Evolutionary conservation across 192 early-diverging fungal species (phyloP).

Genomic region (Spizellomyces sp.): DNA sequence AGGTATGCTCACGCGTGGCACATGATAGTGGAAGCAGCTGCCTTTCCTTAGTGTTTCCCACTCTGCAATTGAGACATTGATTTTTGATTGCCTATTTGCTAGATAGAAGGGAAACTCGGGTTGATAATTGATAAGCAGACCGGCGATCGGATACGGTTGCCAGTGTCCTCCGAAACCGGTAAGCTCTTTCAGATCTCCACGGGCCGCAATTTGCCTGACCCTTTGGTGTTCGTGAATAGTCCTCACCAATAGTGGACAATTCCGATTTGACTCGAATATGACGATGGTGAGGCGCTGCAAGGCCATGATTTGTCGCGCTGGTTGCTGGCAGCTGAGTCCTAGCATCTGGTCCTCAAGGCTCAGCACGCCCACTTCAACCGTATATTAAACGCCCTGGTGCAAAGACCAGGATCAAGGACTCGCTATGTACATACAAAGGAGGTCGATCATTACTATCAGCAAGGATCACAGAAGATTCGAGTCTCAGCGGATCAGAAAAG

Average conservation of each 20-base stretch:
- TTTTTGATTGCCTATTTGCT: not conserved
- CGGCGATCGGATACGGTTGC: conserved; percentile 60
- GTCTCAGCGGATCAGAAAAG: conserved; percentile 42
- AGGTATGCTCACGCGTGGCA: not conserved
- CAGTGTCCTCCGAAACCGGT: conserved; percentile 68
- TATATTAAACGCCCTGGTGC: conserved; percentile 73
- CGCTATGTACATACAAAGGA: conserved; percentile 78
- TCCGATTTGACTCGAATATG: conserved; percentile 86
- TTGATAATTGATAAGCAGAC: conserved; percentile 70
- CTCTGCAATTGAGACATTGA: not conserved
- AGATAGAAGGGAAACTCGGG: conserved; percentile 95
- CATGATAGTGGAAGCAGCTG: too few species aligned
- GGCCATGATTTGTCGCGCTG: conserved; percentile 1
- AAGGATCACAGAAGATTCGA: conserved; percentile 21
- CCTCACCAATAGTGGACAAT: conserved; percentile 11
- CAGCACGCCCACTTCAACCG: conserved; percentile 87
- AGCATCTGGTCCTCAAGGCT: conserved; percentile 34
- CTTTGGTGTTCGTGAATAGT: not conserved
- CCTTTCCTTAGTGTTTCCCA: not conserved
- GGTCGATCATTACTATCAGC: conserved; percentile 60
- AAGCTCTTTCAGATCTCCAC: conserved; percentile 2
- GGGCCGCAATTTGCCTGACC: not conserved
- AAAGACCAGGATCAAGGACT: conserved; percentile 33
- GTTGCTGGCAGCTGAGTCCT: not conserved
- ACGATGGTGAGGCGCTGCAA: conserved; percentile 46